phyloP scores from a whole-genome alignment of 2,329 filamentous ascomycete species.

The Westerdykella sp. region DNA sequence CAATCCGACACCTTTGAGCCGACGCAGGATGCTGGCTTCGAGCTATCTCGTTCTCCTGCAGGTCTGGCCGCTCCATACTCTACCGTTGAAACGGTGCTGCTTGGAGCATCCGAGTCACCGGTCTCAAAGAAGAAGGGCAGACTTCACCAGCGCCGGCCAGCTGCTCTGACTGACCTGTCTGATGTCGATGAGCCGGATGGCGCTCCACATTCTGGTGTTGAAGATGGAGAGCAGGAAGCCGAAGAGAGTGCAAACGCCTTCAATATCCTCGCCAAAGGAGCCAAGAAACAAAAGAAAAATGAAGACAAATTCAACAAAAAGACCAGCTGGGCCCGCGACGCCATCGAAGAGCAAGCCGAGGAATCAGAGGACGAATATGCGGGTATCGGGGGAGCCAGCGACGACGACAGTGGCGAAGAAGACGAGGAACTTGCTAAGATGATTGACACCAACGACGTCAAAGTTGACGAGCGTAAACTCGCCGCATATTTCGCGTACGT shows the following conservation, averaged over 20 bases:
- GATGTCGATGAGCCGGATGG: constrained; percentile 42
- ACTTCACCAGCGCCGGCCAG: constrained; percentile 42
- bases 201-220: constrained; percentile 13
- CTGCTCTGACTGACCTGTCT: constrained; percentile 35
- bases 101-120: constrained; percentile 57
- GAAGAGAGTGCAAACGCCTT: constrained; percentile 52
- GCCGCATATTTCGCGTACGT: constrained; percentile 87
- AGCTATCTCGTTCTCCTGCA: constrained; percentile 61
- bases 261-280: constrained; percentile 62
- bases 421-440: constrained; percentile 73
- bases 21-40: constrained; percentile 76
- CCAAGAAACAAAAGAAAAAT: constrained; percentile 47
- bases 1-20: constrained; percentile 64
- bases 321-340: constrained; percentile 74
- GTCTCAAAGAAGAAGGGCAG: constrained; percentile 56
- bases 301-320: constrained; percentile 66
- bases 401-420: constrained; percentile 74
- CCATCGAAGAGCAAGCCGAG: constrained; percentile 89
- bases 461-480: constrained; percentile 72
- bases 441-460: constrained; percentile 75
- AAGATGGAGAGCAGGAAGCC: constrained; percentile 15
- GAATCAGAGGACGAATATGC: constrained; percentile 99
- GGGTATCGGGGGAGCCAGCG: constrained; percentile 81
- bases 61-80: constrained; percentile 58
- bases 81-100: constrained; percentile 63